Percentiles rank a stretch among this genome's conserved stretches.
phyloP scores from a whole-genome alignment of 2,329 filamentous ascomycete genomes.

The Fusarium sp. region DNA sequence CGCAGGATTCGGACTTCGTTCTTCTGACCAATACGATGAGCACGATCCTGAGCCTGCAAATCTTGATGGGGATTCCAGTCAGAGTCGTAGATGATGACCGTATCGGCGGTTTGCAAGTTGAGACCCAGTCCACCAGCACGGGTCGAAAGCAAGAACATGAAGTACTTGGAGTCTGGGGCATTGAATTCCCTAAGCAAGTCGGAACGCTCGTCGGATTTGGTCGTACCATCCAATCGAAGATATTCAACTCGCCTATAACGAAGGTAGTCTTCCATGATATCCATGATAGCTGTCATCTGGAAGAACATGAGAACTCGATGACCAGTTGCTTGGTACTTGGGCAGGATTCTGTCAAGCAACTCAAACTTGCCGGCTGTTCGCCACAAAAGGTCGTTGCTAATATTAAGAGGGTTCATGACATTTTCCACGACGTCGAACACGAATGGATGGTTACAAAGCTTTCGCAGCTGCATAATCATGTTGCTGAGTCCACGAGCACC shows the following conservation, averaged over 20 bases:
- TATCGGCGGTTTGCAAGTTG: conserved; percentile 97
- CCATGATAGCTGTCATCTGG: conserved; percentile 99
- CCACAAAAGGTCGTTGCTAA: conserved; percentile 95
- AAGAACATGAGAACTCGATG: conserved; percentile 99
- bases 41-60: conserved; percentile 98
- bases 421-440: conserved; percentile 98
- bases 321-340: conserved; percentile 90
- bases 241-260: conserved; percentile 86
- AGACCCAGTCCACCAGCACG: conserved; percentile 97
- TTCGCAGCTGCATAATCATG: conserved; percentile 99
- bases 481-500: conserved; percentile 95
- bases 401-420: conserved; percentile 91
- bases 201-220: conserved; percentile 96
- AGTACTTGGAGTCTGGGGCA: conserved; percentile 88
- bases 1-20: conserved; percentile 97
- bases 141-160: conserved; percentile 98
- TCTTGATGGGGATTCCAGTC: conserved; percentile 99
- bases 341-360: conserved; percentile 88
- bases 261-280: conserved; percentile 99
- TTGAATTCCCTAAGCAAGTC: conserved; percentile 92
- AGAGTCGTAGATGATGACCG: conserved; percentile 99
- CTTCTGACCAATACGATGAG: conserved; percentile 99
- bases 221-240: conserved; percentile 93
- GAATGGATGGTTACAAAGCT: conserved; percentile 98
- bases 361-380: conserved; percentile 97